A percentile compares a stretch with the other conserved stretches of the same genome.
phyloP scores from a whole-genome alignment of 495 filamentous ascomycete species.

The Cercophora samala region DNA sequence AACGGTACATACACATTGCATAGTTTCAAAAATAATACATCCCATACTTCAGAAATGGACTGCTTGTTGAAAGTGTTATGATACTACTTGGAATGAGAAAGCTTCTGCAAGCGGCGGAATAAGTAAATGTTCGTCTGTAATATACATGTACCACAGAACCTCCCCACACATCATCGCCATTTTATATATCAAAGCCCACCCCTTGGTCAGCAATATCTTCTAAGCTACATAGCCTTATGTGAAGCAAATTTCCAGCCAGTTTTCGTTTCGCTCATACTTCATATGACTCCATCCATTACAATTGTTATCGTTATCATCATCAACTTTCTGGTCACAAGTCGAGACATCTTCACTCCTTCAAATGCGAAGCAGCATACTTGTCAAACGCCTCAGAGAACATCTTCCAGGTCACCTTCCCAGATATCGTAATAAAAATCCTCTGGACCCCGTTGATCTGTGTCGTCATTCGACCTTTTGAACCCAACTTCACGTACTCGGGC shows the following conservation, averaged over 20 bases:
- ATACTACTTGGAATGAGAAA: background rate
- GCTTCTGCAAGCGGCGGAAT: background rate
- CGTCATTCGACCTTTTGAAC: background rate
- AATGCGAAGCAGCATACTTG: background rate
- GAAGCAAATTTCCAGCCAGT: background rate
- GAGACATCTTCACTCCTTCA: background rate
- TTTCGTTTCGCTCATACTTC: background rate
- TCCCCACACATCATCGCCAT: no score
- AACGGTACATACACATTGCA: background rate
- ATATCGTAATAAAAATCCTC: background rate
- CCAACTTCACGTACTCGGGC: slow-evolving; percentile 16
- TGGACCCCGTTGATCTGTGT: background rate
- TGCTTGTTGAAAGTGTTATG: background rate
- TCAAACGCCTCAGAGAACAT: background rate
- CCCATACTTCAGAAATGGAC: background rate
- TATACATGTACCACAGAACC: background rate
- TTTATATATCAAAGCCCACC: background rate
- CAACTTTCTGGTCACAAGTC: background rate
- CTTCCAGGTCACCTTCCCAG: background rate
- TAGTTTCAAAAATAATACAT: background rate
- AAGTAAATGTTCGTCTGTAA: background rate
- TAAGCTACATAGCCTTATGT: background rate
- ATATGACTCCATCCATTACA: background rate
- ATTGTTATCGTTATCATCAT: background rate
- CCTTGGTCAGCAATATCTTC: background rate